phyloP scores from a whole-genome alignment of 495 filamentous ascomycete genomes.

The Physcia stellaris region DNA sequence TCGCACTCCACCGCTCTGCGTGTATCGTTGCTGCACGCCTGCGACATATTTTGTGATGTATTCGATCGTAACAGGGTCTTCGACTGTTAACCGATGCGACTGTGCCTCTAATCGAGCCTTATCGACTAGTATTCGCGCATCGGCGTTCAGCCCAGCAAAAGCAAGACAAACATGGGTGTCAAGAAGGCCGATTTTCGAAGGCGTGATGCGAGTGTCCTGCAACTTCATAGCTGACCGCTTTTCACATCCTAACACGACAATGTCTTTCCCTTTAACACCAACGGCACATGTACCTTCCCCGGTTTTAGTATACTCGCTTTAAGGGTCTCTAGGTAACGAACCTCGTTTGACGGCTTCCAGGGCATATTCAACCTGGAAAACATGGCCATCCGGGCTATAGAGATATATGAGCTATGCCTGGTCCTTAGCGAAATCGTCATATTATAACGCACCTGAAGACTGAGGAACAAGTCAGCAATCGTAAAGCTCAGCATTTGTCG shows the following conservation, averaged over 20 bases:
- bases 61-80: conserved; percentile 93
- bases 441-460: conserved; percentile 49
- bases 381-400: conserved; percentile 88
- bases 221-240: conserved; percentile 98
- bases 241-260: conserved; percentile 94
- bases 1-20: conserved; percentile 91
- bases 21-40: conserved; percentile 95
- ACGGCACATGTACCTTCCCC: conserved; percentile 84
- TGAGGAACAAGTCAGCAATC: conserved; percentile 30
- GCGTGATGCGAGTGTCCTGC: conserved; percentile 97
- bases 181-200: conserved; percentile 89
- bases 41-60: conserved; percentile 99
- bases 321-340: conserved; percentile 20
- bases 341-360: conserved; percentile 97
- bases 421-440: conserved; percentile 20
- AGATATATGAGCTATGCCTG: not conserved
- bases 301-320: conserved; percentile 1
- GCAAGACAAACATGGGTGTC: conserved; percentile 94
- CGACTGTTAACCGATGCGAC: conserved; percentile 93
- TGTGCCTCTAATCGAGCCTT: conserved; percentile 94
- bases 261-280: conserved; percentile 86
- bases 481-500: conserved; percentile 17
- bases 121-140: conserved; percentile 93
- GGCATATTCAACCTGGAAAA: conserved; percentile 99
- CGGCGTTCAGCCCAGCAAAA: conserved; percentile 93